phyloP scores from a whole-genome alignment of 2,329 filamentous ascomycete species.

The Mollisiaceae sp. region DNA sequence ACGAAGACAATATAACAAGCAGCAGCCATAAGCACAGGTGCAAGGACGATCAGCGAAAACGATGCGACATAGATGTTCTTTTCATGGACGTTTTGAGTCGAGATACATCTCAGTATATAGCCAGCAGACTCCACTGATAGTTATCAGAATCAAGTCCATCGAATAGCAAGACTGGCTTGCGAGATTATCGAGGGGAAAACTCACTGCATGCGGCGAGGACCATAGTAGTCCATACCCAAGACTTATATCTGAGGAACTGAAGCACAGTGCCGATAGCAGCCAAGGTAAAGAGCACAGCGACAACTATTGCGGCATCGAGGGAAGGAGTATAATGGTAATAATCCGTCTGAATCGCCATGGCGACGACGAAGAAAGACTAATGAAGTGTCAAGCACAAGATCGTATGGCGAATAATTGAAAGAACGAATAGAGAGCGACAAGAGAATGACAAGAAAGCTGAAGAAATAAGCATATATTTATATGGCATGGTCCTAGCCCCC shows the following conservation, averaged over 20 bases:
- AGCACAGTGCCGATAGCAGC: conserved; percentile 38
- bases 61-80: conserved; percentile 38
- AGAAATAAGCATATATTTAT: neutral
- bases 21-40: conserved; percentile 43
- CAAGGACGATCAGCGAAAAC: conserved; percentile 40
- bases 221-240: conserved; percentile 44
- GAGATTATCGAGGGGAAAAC: conserved; percentile 12
- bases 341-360: neutral
- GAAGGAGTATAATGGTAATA: conserved; percentile 41
- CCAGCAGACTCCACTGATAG: conserved; percentile 33
- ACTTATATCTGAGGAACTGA: conserved; percentile 43
- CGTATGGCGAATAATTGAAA: neutral
- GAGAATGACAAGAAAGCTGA: neutral
- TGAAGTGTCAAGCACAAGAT: neutral
- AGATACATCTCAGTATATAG: conserved; percentile 33
- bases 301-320: conserved; percentile 38
- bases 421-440: neutral
- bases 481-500: neutral
- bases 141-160: neutral
- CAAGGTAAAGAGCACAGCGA: conserved; percentile 39
- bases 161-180: neutral
- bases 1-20: conserved; percentile 43
- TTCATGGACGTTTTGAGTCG: conserved; percentile 22
- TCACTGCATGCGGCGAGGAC: conserved; percentile 42
- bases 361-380: neutral